These are phyloP conservation scores for Pleurozium schreberi DNA, from an alignment of 225 moss, liverwort and hornwort genomes.

Conservation along the genomic window DNA sequence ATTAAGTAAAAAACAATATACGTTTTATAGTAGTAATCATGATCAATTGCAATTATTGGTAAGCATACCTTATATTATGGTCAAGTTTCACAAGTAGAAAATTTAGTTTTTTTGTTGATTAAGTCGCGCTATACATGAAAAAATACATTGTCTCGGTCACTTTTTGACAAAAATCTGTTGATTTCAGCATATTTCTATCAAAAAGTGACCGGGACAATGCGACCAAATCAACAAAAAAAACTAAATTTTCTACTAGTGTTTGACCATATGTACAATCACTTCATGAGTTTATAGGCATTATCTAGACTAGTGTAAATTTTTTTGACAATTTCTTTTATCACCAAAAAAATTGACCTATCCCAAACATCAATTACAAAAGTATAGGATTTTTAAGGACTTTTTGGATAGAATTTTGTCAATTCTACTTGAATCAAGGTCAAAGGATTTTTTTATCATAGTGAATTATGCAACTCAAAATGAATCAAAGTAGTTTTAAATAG, in stretches of 20 bases:
- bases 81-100: neutral
- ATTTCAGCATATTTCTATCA: too few relatives aligned
- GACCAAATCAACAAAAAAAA: too few relatives aligned
- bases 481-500: neutral
- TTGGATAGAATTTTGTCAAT: neutral
- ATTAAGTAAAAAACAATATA: accelerated
- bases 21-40: too few relatives aligned
- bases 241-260: too few relatives aligned
- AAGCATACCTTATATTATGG: neutral
- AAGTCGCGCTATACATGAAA: too few relatives aligned
- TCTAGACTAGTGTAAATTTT: too few relatives aligned
- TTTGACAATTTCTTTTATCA: neutral
- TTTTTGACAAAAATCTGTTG: too few relatives aligned
- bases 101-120: too few relatives aligned
- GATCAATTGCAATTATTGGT: neutral
- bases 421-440: neutral
- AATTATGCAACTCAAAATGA: neutral
- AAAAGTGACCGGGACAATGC: too few relatives aligned
- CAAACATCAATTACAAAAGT: neutral
- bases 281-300: too few relatives aligned
- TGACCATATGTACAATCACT: neutral
- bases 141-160: too few relatives aligned
- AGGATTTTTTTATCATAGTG: neutral
- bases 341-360: neutral
- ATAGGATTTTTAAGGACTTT: too few relatives aligned